These are phyloP conservation scores for Ulvella scutata DNA, from an alignment of 139 green algal species.

Conservation along the genomic window DNA sequence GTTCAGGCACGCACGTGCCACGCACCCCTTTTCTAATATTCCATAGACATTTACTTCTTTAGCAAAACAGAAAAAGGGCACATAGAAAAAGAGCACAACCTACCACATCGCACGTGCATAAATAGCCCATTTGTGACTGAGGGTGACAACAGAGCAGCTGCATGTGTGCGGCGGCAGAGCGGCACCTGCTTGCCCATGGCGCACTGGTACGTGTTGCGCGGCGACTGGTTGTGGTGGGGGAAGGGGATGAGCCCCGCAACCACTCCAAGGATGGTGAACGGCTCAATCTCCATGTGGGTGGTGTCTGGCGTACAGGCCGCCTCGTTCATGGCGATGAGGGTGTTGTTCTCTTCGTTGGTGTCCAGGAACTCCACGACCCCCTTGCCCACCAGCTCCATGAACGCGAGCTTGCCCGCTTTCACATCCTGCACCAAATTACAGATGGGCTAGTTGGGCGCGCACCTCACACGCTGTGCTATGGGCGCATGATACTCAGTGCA, in stretches of 20 bases:
- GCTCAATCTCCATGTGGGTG: constrained; percentile 98
- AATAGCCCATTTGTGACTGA: too few relatives aligned
- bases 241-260: constrained; percentile 94
- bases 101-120: too few relatives aligned
- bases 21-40: too few relatives aligned
- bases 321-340: constrained; percentile 84
- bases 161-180: background rate
- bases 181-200: constrained; percentile 91
- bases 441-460: too few relatives aligned
- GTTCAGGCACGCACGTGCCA: too few relatives aligned
- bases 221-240: constrained; percentile 98
- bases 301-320: constrained; percentile 20
- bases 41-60: too few relatives aligned
- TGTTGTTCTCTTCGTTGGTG: constrained; percentile 95
- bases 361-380: constrained; percentile 97
- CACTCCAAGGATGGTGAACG: constrained; percentile 97
- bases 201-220: constrained; percentile 98
- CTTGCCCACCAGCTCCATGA: constrained; percentile 5
- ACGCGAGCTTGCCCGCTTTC: background rate
- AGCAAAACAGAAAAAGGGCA: too few relatives aligned
- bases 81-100: too few relatives aligned
- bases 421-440: background rate
- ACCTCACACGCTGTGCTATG: too few relatives aligned
- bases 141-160: too few relatives aligned
- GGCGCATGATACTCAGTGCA: too few relatives aligned